Percentiles rank a stretch among this genome's conserved stretches.
Evolutionary conservation across 2,329 filamentous ascomycete genomes (phyloP).

Genomic region (Colletotrichum sojae): DNA sequence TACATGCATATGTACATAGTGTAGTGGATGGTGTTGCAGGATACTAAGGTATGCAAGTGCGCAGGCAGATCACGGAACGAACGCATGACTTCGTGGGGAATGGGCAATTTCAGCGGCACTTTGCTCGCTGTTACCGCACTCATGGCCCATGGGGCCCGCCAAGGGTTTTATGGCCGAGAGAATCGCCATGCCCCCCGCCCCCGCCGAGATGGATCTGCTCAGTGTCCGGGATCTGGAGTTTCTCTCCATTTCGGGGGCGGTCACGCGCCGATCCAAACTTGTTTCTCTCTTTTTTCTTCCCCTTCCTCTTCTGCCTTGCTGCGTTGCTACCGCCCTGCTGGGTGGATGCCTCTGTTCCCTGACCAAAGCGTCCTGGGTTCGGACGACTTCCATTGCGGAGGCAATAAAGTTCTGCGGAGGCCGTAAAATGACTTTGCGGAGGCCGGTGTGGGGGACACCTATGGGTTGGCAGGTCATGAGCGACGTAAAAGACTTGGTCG

Average conservation of each 20-base stretch:
- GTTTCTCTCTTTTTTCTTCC: neutral
- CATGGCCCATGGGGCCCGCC: constrained; percentile 13
- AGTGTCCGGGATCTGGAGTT: constrained; percentile 9
- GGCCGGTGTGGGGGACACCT: constrained; percentile 27
- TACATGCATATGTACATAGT: neutral
- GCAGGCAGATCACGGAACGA: neutral
- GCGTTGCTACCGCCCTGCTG: no score
- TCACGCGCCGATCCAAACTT: constrained; percentile 1
- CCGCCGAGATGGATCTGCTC: constrained; percentile 13
- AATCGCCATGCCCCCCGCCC: constrained; percentile 25
- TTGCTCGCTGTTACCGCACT: constrained; percentile 37
- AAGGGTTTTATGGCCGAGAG: constrained; percentile 35
- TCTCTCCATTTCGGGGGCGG: neutral
- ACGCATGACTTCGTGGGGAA: constrained; percentile 36
- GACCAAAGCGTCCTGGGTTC: constrained; percentile 22
- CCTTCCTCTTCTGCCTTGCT: neutral
- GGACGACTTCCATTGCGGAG: constrained; percentile 23
- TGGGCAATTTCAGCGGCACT: constrained; percentile 33
- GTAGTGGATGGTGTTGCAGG: no score
- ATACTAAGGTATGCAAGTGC: no score
- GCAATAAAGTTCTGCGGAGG: constrained; percentile 30
- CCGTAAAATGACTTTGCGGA: constrained; percentile 33
- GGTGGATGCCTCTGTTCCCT: neutral
- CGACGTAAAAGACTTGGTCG: neutral
- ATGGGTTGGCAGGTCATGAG: constrained; percentile 15